These are phyloP conservation scores for Tremellales sp. DNA, from an alignment of 1,284 basidiomycete genomes.

Conservation along the genomic window DNA sequence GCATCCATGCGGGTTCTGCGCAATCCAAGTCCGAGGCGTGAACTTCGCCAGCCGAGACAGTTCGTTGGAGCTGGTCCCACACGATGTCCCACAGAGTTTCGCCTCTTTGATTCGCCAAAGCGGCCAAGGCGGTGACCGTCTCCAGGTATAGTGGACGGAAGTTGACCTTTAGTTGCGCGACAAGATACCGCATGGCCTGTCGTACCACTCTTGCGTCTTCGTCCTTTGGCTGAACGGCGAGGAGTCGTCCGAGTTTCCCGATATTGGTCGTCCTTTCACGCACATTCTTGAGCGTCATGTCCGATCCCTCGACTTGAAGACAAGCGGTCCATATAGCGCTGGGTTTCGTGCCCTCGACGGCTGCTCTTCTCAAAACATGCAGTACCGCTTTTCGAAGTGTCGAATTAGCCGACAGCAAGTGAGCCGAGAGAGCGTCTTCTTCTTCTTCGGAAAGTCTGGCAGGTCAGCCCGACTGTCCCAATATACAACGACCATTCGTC, in stretches of 20 bases:
- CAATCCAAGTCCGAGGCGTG: constrained; percentile 26
- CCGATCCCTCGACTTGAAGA: constrained; percentile 66
- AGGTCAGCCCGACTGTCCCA: no score
- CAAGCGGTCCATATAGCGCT: constrained; percentile 59
- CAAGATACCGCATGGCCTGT: constrained; percentile 44
- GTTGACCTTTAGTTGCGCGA: constrained; percentile 78
- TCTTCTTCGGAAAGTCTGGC: constrained; percentile 25
- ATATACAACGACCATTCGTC: no score
- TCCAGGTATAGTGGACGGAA: constrained; percentile 82
- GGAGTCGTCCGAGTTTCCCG: constrained; percentile 27
- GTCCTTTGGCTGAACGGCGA: constrained; percentile 21
- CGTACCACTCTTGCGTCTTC: constrained; percentile 52
- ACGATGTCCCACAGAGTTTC: constrained; percentile 68
- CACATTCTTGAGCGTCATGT: constrained; percentile 69
- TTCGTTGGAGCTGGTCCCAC: constrained; percentile 59
- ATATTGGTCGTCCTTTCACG: constrained; percentile 76
- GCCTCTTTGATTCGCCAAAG: constrained; percentile 55
- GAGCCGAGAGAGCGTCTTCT: no score
- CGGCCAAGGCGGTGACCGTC: constrained; percentile 64
- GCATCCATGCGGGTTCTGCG: constrained; percentile 35
- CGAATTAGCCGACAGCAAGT: constrained; percentile 52
- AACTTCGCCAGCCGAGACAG: constrained; percentile 19
- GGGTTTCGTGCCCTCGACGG: not conserved
- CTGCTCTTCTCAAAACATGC: constrained; percentile 35
- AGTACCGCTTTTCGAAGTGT: constrained; percentile 44